A percentile compares a stretch with the other conserved stretches of the same genome.
phyloP scores from a whole-genome alignment of 2,329 filamentous ascomycete species.

The Ophidiomyces ophidiicola region DNA sequence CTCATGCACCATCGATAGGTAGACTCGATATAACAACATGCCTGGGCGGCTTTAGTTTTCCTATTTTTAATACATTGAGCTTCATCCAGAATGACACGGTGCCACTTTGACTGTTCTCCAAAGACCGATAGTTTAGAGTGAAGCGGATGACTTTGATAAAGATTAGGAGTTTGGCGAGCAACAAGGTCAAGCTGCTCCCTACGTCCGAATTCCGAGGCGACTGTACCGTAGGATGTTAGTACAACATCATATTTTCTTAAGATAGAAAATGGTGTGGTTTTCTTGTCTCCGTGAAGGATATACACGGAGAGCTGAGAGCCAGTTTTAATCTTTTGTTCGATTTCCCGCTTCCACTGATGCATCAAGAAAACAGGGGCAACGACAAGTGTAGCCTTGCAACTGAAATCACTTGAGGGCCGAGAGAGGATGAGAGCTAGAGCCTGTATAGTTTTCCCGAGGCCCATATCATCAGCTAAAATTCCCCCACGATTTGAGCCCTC shows the following conservation, averaged over 20 bases:
- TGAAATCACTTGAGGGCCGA: constrained; percentile 47
- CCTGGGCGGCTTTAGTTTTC: constrained; percentile 49
- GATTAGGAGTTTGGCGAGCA: constrained; percentile 35
- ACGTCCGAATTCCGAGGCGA: constrained; percentile 55
- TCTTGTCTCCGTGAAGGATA: constrained; percentile 56
- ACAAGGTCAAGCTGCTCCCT: constrained; percentile 42
- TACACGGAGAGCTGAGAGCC: constrained; percentile 51
- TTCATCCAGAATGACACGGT: constrained; percentile 64
- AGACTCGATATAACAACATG: constrained; percentile 47
- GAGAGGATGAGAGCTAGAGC: constrained; percentile 64
- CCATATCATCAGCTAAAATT: constrained; percentile 72
- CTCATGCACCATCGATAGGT: constrained; percentile 61
- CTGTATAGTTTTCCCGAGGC: constrained; percentile 73
- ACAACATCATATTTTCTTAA: constrained; percentile 60
- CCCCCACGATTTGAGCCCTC: constrained; percentile 59
- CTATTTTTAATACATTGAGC: constrained; percentile 72
- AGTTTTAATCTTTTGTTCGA: constrained; percentile 53
- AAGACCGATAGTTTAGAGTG: constrained; percentile 44
- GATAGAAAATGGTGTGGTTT: constrained; percentile 43
- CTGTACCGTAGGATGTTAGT: constrained; percentile 64
- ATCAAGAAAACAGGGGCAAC: constrained; percentile 69
- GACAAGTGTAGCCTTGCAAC: constrained; percentile 64
- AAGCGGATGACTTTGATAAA: constrained; percentile 25
- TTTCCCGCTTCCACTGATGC: constrained; percentile 75
- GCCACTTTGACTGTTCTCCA: constrained; percentile 49